These are phyloP conservation scores for Mycena epipterygia DNA, from an alignment of 768 basidiomycete species.

Conservation along the genomic window DNA sequence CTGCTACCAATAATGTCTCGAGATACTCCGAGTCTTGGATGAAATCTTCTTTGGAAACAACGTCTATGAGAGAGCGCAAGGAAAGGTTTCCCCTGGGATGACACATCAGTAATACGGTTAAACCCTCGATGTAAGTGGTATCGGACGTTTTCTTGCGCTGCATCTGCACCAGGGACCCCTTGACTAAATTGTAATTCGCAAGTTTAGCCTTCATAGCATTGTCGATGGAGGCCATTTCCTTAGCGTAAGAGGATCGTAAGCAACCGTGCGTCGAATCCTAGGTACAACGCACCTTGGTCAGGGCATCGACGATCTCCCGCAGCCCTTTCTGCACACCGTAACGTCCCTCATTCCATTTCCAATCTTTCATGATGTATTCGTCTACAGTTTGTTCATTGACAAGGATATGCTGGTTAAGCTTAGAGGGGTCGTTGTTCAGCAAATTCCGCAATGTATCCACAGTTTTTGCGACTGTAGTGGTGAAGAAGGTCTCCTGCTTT, in stretches of 20 bases:
- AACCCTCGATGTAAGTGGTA: constrained; percentile 5
- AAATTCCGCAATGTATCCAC: constrained; percentile 95
- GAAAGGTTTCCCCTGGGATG: constrained; percentile 91
- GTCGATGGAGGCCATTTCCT: constrained; percentile 97
- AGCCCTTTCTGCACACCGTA: constrained; percentile 89
- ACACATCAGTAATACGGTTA: constrained; percentile 22
- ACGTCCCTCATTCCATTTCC: constrained; percentile 95
- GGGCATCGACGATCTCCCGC: constrained; percentile 85
- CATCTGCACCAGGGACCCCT: constrained; percentile 91
- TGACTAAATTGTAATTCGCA: constrained; percentile 93
- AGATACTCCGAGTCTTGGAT: constrained; percentile 93
- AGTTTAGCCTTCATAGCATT: constrained; percentile 93
- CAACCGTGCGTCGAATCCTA: constrained; percentile 8
- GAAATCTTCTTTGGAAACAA: constrained; percentile 87
- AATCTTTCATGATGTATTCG: constrained; percentile 81
- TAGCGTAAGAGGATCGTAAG: constrained; percentile 28
- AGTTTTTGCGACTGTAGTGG: constrained; percentile 88
- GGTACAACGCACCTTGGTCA: constrained; percentile 77
- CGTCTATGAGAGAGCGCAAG: constrained; percentile 85
- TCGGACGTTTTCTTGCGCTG: constrained; percentile 93
- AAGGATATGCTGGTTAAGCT: constrained; percentile 80
- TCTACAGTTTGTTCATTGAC: constrained; percentile 87
- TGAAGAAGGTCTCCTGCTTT: constrained; percentile 92
- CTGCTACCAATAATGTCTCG: constrained; percentile 92
- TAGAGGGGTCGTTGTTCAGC: constrained; percentile 87